Percentiles rank a stretch among this genome's conserved stretches.
Evolutionary conservation across 2,329 filamentous ascomycete genomes (phyloP).

Genomic region (Fulvia fulva): DNA sequence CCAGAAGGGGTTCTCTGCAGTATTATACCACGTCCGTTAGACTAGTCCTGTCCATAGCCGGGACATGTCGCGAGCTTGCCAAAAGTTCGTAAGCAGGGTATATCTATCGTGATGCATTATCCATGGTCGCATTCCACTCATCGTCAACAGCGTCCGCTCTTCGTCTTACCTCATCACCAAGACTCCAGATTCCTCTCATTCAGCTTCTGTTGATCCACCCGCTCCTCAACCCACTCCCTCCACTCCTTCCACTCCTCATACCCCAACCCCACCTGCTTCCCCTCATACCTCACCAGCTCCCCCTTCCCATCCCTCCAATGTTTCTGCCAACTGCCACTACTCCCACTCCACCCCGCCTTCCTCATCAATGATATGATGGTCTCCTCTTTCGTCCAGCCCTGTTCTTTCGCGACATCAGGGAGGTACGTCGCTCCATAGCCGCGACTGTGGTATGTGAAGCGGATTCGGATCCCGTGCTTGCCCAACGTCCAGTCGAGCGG

Average conservation of each 20-base stretch:
- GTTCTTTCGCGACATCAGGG: conserved; percentile 85
- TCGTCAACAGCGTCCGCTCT: too few relatives aligned
- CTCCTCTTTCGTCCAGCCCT: conserved; percentile 94
- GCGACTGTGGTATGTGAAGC: conserved; percentile 69
- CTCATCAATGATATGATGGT: conserved; percentile 84
- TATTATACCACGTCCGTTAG: too few relatives aligned
- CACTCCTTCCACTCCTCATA: conserved; percentile 76
- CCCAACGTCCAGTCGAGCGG: conserved; percentile 84
- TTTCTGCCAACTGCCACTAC: conserved; percentile 37
- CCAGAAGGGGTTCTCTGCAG: too few relatives aligned
- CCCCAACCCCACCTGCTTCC: conserved; percentile 66
- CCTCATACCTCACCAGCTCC: conserved; percentile 79
- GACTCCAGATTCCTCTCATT: background rate
- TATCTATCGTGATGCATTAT: background rate
- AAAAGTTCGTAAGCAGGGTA: background rate
- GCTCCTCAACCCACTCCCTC: conserved; percentile 63
- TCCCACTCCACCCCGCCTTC: conserved; percentile 86
- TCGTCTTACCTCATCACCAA: too few relatives aligned
- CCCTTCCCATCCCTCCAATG: conserved; percentile 73
- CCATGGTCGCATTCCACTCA: background rate
- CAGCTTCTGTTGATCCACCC: background rate
- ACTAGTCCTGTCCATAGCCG: too few relatives aligned
- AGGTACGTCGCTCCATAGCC: conserved; percentile 85
- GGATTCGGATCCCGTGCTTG: conserved; percentile 80
- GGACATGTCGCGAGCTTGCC: too few relatives aligned